These are phyloP conservation scores for Suillus hirtellus DNA, from an alignment of 768 basidiomycete genomes.

Conservation along the genomic window DNA sequence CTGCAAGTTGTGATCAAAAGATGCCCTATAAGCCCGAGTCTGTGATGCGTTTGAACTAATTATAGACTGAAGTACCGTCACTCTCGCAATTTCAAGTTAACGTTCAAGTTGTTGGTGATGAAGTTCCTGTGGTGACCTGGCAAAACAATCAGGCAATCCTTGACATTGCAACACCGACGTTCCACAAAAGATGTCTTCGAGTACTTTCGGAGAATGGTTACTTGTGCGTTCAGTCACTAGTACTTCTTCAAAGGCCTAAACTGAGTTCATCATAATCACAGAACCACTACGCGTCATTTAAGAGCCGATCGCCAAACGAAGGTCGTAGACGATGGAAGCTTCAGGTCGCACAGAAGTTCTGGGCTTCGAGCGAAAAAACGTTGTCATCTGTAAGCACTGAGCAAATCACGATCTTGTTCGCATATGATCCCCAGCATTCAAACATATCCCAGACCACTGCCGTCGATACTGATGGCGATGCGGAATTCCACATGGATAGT, in stretches of 20 bases:
- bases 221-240: conserved; percentile 1
- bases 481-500: conserved; percentile 38
- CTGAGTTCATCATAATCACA: conserved; percentile 19
- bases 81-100: no score
- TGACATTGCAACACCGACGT: background rate
- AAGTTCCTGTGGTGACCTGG: background rate
- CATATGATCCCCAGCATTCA: conserved; percentile 6
- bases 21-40: background rate
- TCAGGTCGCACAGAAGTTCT: conserved; percentile 53
- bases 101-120: background rate
- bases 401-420: background rate
- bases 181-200: conserved; percentile 20
- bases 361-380: conserved; percentile 33
- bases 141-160: background rate
- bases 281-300: conserved; percentile 46
- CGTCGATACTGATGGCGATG: conserved; percentile 19
- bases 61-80: background rate
- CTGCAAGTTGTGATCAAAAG: background rate
- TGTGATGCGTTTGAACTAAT: background rate
- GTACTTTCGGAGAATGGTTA: conserved; percentile 6
- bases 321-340: conserved; percentile 60
- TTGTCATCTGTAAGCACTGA: conserved; percentile 14
- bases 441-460: conserved; percentile 18
- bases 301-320: conserved; percentile 47
- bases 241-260: background rate